Conservation (phyloP, 257 asterid genomes). For the Sherardia arvensis region DNA sequence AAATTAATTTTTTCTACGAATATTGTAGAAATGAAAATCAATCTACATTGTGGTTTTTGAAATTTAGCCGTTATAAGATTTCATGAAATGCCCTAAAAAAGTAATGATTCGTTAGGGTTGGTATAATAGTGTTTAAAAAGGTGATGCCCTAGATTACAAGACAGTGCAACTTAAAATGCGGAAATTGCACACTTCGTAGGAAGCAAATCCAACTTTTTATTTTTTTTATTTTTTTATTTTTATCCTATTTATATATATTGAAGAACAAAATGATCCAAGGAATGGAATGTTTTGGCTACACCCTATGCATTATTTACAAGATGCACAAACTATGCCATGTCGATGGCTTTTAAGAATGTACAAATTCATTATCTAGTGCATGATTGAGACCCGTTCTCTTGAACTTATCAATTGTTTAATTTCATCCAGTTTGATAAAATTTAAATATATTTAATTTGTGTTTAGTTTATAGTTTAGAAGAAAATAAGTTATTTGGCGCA, state of each 20-base stretch:
- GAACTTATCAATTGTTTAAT: no score
- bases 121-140: background rate
- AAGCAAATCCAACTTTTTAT: constrained; percentile 20
- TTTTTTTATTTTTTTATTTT: no score
- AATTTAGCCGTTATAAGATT: background rate
- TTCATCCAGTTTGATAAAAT: no score
- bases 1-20: no score
- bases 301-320: no score
- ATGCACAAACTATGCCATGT: background rate
- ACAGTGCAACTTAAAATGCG: background rate
- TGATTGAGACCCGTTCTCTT: no score
- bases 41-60: no score
- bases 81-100: background rate
- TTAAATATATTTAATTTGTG: no score
- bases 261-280: background rate
- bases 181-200: constrained; percentile 22
- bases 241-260: background rate
- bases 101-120: background rate
- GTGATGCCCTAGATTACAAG: background rate
- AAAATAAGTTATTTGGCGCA: no score
- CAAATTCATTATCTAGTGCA: no score
- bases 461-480: no score
- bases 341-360: background rate
- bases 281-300: background rate
- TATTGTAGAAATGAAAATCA: no score